Evolutionary conservation across 176 grass and related monocot genomes (phyloP), one percentile per base, ranked within the genome.

Genomic region (Hyparrhenia diplandra): DNA sequence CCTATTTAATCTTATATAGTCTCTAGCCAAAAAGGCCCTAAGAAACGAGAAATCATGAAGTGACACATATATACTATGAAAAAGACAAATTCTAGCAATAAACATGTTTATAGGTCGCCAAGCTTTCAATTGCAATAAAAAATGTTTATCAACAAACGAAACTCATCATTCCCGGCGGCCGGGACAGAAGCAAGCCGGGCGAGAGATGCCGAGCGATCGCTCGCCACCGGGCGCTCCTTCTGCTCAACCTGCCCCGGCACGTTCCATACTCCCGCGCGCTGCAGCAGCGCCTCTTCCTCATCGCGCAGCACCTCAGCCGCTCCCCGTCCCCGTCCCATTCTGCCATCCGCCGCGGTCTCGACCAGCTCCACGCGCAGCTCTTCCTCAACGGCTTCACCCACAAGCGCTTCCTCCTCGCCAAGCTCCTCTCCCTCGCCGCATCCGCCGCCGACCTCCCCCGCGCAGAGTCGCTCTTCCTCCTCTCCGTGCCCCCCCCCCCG

Each of bases 271-370:
- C 92, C 76, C 87, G 92, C 77, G 24, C 78, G 69, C 83, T 89
- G 73, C 92, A 91, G 83, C 89, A 89, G 86, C 89, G 86, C 68
- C 76, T 94, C 83, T 91, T 82, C 86, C 87, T 89, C 77, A 65
- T 91, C 28, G 83, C 83, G n/a, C 83, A 89, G 78, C 83, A 71
- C 88, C 66, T 80, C 73, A 59, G 57, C 80, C 35, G 73, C 72
- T 30, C 21, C 61, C n/a, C 45, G 17, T 36, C n/a, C 30, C 13
- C 49, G 17, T 34, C 47, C 31, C 13, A 39, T 5, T 7, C 83
- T 76, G 59, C 58, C 24, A 55, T 67, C 73, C 89, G 49, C 60
- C 67, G 34, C 46, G 65, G 84, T 52, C 86, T 91, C 43, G 74
- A 80, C 62, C 92, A 85, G 86, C 73, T 94, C 52, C 92, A 91